Evolutionary conservation across 768 basidiomycete species (phyloP).

Genomic region (Boletus sp.): DNA sequence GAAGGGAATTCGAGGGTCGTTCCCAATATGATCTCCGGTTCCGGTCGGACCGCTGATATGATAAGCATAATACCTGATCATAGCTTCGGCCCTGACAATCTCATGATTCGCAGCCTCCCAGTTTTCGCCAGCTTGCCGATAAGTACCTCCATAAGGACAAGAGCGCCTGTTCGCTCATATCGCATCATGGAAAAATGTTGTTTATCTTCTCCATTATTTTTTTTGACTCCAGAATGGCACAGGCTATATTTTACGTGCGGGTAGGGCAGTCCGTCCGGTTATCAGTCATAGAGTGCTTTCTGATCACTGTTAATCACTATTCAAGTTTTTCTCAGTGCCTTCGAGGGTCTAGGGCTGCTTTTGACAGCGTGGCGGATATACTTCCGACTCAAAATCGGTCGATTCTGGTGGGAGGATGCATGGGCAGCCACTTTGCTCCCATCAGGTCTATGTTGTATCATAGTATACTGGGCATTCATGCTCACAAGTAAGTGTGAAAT

Average conservation of each 20-base stretch:
- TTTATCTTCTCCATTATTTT: neutral
- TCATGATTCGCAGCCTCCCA: too few species aligned
- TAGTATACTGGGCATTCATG: neutral
- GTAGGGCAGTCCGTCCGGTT: neutral
- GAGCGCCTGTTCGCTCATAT: neutral
- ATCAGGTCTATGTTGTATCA: neutral
- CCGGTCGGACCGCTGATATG: too few species aligned
- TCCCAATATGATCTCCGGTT: too few species aligned
- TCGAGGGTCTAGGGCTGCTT: slow-evolving; percentile 13
- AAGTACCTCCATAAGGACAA: neutral
- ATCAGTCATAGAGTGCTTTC: neutral
- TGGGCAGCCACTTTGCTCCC: slow-evolving; percentile 11
- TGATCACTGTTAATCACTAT: neutral
- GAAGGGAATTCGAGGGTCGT: too few species aligned
- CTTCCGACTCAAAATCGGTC: slow-evolving; percentile 13
- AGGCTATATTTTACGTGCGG: neutral
- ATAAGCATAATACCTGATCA: too few species aligned
- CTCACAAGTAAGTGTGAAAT: neutral
- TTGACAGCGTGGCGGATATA: slow-evolving; percentile 21
- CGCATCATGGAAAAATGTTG: too few species aligned
- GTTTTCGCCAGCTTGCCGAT: neutral
- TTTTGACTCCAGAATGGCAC: neutral
- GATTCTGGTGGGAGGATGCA: slow-evolving; percentile 23
- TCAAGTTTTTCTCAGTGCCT: neutral
- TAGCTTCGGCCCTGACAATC: too few species aligned